These are phyloP conservation scores for Aspergillus indologenus DNA, from an alignment of 495 filamentous ascomycete genomes.

Conservation along the genomic window DNA sequence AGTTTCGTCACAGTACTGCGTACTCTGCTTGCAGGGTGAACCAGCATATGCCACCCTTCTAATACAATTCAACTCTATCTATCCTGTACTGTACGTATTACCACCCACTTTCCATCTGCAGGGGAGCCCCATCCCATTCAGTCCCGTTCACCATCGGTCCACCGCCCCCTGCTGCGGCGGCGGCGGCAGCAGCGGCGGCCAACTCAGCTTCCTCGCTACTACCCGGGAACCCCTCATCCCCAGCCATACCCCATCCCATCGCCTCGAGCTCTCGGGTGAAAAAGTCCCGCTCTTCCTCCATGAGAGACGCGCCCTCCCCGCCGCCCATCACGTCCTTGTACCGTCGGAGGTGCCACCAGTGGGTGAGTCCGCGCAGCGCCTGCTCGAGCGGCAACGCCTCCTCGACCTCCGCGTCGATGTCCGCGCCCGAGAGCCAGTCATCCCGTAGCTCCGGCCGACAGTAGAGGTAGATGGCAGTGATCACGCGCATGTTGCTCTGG, in stretches of 20 bases:
- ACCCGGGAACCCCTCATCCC: constrained; percentile 34
- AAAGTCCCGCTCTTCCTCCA: constrained; percentile 83
- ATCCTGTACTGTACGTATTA: too few species aligned
- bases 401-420: constrained; percentile 89
- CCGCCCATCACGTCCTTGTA: constrained; percentile 81
- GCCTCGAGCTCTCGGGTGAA: constrained; percentile 86
- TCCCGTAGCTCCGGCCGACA: constrained; percentile 89
- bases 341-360: constrained; percentile 84
- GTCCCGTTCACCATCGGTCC: constrained; percentile 36
- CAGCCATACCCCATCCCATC: constrained; percentile 58
- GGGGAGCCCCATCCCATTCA: constrained; percentile 45
- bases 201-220: constrained; percentile 46
- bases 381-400: constrained; percentile 89
- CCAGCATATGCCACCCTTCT: too few species aligned
- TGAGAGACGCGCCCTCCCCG: constrained; percentile 50
- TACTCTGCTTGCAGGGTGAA: too few species aligned
- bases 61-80: too few species aligned
- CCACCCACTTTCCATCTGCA: constrained; percentile 46
- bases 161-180: constrained; percentile 25
- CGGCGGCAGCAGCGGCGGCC: constrained; percentile 25
- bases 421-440: constrained; percentile 89
- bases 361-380: constrained; percentile 77
- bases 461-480: constrained; percentile 92
- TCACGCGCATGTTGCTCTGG: constrained; percentile 96
- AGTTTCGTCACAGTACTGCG: too few species aligned